Evolutionary conservation across 495 filamentous ascomycete species (phyloP).

Genomic region (Neurospora terricola): DNA sequence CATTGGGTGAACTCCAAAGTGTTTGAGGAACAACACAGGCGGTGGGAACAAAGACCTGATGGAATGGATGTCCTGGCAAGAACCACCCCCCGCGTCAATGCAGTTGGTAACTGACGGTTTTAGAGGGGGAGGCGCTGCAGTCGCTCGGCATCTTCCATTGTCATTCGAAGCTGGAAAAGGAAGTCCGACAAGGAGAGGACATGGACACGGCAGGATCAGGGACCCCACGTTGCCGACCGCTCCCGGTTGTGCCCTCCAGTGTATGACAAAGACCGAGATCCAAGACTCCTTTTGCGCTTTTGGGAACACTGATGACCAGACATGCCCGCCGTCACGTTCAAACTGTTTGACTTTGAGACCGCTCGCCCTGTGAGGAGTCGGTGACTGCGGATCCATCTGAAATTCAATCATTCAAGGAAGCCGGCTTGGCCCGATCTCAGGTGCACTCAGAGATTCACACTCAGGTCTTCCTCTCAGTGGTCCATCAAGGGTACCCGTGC

Average conservation of each 20-base stretch:
- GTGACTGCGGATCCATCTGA: neutral
- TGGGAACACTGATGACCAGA: neutral
- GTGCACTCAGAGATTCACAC: neutral
- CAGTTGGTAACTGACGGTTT: neutral
- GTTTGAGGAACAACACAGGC: neutral
- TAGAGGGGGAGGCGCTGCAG: neutral
- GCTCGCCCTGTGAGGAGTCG: neutral
- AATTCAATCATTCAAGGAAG: neutral
- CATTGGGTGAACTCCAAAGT: neutral
- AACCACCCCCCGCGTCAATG: neutral
- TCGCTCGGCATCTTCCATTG: neutral
- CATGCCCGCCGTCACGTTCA: neutral
- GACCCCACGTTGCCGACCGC: neutral
- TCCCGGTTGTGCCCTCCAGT: neutral
- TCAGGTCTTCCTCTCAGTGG: neutral
- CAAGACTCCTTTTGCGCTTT: neutral
- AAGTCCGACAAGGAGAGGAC: neutral
- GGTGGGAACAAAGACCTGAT: neutral
- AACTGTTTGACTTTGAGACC: neutral
- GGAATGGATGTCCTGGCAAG: neutral
- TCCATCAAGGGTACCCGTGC: conserved; percentile 6
- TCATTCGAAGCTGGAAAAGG: neutral
- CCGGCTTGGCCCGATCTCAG: neutral
- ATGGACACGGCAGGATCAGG: neutral
- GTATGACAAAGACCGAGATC: neutral